Conservation (phyloP, 169 alveolate species). For the Ichthyophthirius multifiliis region DNA sequence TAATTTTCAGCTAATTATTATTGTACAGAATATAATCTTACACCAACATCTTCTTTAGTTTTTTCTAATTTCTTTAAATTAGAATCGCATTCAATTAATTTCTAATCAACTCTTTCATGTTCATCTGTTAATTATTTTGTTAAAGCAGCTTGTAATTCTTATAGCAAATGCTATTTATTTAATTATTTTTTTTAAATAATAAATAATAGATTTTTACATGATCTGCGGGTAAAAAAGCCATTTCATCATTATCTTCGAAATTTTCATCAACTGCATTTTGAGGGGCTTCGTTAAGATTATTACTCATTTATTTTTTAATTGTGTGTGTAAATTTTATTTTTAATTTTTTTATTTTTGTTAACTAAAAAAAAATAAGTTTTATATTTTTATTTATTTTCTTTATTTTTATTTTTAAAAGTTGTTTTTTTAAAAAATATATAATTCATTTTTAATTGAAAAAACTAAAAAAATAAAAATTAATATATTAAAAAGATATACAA, state of each 20-base stretch:
- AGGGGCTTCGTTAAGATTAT: slow-evolving; percentile 7
- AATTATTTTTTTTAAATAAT: background rate
- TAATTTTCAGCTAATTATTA: slow-evolving; percentile 83
- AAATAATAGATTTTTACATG: slow-evolving; percentile 38
- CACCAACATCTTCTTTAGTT: slow-evolving; percentile 84
- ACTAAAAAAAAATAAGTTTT: no score
- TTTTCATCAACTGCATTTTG: background rate
- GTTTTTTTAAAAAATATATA: no score
- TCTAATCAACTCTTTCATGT: slow-evolving; percentile 68
- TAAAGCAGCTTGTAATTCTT: slow-evolving; percentile 77
- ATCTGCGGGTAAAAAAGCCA: slow-evolving; percentile 67
- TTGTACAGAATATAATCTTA: slow-evolving; percentile 73
- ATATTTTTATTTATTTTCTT: no score
- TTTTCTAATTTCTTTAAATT: slow-evolving; percentile 73
- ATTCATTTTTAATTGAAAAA: no score
- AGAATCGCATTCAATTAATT: slow-evolving; percentile 78
- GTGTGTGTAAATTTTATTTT: no score
- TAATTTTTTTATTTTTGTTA: no score
- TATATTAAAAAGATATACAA: no score
- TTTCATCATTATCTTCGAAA: slow-evolving; percentile 46
- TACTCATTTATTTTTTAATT: background rate
- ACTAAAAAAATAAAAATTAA: no score
- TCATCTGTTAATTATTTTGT: slow-evolving; percentile 81
- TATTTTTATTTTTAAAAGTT: no score
- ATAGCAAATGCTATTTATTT: slow-evolving; percentile 62